Evolutionary conservation across 306 rosid species (phyloP).

Genomic region (Hippophae gyantsensis): DNA sequence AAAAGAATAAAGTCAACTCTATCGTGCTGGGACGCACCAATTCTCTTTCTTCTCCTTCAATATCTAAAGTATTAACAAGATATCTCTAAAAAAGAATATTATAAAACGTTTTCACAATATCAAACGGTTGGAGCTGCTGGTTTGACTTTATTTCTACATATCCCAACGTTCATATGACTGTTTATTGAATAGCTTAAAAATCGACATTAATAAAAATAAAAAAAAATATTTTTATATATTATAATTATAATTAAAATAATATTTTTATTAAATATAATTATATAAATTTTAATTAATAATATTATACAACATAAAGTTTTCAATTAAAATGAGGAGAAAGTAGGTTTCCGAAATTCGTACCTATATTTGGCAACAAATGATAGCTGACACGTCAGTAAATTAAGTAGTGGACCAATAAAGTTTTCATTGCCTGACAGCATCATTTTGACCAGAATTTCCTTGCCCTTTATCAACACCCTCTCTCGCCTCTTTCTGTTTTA

Average conservation of each 20-base stretch:
- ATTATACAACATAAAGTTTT: too few relatives aligned
- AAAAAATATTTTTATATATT: too few relatives aligned
- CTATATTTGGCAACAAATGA: conserved; percentile 34
- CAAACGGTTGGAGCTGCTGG: conserved; percentile 20
- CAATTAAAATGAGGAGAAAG: too few relatives aligned
- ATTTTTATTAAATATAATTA: too few relatives aligned
- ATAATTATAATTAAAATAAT: too few relatives aligned
- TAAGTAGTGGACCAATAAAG: conserved; percentile 20
- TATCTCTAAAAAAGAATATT: too few relatives aligned
- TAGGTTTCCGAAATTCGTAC: conserved; percentile 14
- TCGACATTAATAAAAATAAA: too few relatives aligned
- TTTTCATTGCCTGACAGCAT: conserved; percentile 17
- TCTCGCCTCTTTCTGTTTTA: conserved; percentile 1
- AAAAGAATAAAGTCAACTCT: conserved; percentile 15
- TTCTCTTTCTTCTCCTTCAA: not conserved
- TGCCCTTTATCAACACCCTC: conserved; percentile 24
- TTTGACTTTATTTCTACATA: conserved; percentile 27
- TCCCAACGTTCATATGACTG: conserved; percentile 6
- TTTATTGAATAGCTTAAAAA: not conserved
- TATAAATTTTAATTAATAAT: too few relatives aligned
- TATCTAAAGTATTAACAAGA: conserved; percentile 4
- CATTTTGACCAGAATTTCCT: conserved; percentile 39
- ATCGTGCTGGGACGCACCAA: conserved; percentile 23
- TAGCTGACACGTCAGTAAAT: conserved; percentile 48
- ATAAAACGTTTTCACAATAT: not conserved